A percentile compares a stretch with the other conserved stretches of the same genome.
These are phyloP conservation scores for Colletotrichum noveboracense DNA, from an alignment of 2,329 filamentous ascomycete genomes.

Conservation along the genomic window DNA sequence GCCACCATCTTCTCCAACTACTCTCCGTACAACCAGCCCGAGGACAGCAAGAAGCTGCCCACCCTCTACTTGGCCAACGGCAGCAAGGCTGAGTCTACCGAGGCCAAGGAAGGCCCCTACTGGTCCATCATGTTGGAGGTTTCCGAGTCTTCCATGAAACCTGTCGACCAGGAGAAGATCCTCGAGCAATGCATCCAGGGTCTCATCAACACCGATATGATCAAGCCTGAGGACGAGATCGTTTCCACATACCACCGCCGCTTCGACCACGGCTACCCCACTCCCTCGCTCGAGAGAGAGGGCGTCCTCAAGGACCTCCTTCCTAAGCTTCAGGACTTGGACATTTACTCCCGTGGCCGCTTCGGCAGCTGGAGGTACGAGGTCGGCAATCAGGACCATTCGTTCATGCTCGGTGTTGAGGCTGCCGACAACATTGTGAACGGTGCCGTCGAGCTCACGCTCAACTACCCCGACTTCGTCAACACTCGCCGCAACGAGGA, in stretches of 20 bases:
- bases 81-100: slow-evolving; percentile 74
- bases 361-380: slow-evolving; percentile 99
- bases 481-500: slow-evolving; percentile 76
- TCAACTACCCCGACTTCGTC: slow-evolving; percentile 98
- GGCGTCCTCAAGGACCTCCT: slow-evolving; percentile 91
- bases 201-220: slow-evolving; percentile 97
- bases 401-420: slow-evolving; percentile 96
- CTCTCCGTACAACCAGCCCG: slow-evolving; percentile 96
- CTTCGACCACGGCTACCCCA: slow-evolving; percentile 98
- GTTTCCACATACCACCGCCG: slow-evolving; percentile 97
- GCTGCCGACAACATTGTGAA: slow-evolving; percentile 89
- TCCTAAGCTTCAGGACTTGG: slow-evolving; percentile 88
- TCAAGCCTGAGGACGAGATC: slow-evolving; percentile 89
- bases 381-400: slow-evolving; percentile 94
- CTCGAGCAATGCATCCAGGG: slow-evolving; percentile 93
- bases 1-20: slow-evolving; percentile 99
- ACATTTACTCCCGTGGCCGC: slow-evolving; percentile 93
- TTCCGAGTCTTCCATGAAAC: slow-evolving; percentile 94
- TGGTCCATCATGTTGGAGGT: slow-evolving; percentile 99
- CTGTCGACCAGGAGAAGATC: slow-evolving; percentile 84
- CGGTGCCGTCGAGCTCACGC: slow-evolving; percentile 87
- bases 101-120: slow-evolving; percentile 88
- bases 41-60: slow-evolving; percentile 80
- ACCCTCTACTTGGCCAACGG: slow-evolving; percentile 88
- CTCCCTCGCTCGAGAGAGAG: slow-evolving; percentile 92